Evolutionary conservation across 2,329 filamentous ascomycete species (phyloP).

Genomic region (Neospermospora avenae): DNA sequence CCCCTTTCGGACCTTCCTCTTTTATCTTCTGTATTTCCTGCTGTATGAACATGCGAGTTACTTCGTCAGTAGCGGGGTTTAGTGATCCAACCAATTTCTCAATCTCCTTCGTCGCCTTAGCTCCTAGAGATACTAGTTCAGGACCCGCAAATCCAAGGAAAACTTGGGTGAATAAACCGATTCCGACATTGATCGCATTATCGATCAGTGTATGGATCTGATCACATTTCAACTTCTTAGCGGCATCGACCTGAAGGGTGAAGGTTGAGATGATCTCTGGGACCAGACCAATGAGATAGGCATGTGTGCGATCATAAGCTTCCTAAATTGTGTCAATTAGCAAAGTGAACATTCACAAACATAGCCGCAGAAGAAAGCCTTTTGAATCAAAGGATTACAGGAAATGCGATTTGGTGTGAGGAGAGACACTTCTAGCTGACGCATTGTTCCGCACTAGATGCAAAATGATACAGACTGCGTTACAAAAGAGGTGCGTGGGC

Average conservation of each 20-base stretch:
- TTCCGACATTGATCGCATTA: neutral
- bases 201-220: neutral
- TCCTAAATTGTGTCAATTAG: neutral
- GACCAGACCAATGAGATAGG: constrained; percentile 3
- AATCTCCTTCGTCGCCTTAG: neutral
- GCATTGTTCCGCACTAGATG: too few relatives aligned
- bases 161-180: neutral
- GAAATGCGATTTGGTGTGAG: too few relatives aligned
- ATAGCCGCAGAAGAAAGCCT: too few relatives aligned
- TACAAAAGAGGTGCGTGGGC: too few relatives aligned
- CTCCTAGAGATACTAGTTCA: neutral
- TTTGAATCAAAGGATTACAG: too few relatives aligned
- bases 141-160: neutral
- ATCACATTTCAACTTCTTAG: neutral
- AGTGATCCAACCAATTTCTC: neutral
- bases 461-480: too few relatives aligned
- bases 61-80: too few relatives aligned
- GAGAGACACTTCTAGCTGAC: too few relatives aligned
- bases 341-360: too few relatives aligned
- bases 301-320: constrained; percentile 2
- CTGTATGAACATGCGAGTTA: too few relatives aligned
- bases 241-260: constrained; percentile 1
- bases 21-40: neutral
- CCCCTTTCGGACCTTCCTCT: neutral
- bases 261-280: constrained; percentile 5